Percentiles rank a stretch among this genome's conserved stretches.
Evolutionary conservation across 2,329 filamentous ascomycete genomes (phyloP).

Genomic region (Penicillium capsulatum): DNA sequence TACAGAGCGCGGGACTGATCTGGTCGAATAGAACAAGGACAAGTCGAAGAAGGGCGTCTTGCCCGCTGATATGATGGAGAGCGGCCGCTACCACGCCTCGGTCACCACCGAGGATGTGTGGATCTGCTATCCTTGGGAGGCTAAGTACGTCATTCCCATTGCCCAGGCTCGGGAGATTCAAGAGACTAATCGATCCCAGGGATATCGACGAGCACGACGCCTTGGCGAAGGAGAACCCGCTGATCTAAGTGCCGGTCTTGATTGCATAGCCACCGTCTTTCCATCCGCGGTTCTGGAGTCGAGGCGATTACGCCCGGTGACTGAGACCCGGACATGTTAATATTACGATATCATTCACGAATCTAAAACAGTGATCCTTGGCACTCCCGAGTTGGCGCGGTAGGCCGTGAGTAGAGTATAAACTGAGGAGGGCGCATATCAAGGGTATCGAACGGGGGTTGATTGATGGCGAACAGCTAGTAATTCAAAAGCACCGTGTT

Average conservation of each 20-base stretch:
- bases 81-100: constrained; percentile 75
- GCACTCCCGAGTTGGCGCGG: too few species aligned
- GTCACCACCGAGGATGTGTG: constrained; percentile 88
- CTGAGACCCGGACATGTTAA: constrained; percentile 14
- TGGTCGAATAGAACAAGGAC: constrained; percentile 78
- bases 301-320: constrained; percentile 15
- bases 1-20: too few species aligned
- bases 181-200: constrained; percentile 34
- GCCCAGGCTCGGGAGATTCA: background rate
- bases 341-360: constrained; percentile 25
- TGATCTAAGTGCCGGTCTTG: constrained; percentile 22
- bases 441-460: constrained; percentile 20
- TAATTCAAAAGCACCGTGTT: constrained; percentile 11
- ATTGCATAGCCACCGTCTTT: constrained; percentile 13
- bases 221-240: constrained; percentile 52
- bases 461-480: constrained; percentile 14
- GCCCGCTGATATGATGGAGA: constrained; percentile 69
- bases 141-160: constrained; percentile 52
- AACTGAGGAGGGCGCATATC: background rate
- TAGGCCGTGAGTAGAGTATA: too few species aligned
- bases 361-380: constrained; percentile 19
- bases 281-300: constrained; percentile 13
- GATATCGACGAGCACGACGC: constrained; percentile 91
- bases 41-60: constrained; percentile 89
- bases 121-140: constrained; percentile 99